Evolutionary conservation across 1,139 yeast genomes (phyloP).

Genomic region (Diutina neorugosa): DNA sequence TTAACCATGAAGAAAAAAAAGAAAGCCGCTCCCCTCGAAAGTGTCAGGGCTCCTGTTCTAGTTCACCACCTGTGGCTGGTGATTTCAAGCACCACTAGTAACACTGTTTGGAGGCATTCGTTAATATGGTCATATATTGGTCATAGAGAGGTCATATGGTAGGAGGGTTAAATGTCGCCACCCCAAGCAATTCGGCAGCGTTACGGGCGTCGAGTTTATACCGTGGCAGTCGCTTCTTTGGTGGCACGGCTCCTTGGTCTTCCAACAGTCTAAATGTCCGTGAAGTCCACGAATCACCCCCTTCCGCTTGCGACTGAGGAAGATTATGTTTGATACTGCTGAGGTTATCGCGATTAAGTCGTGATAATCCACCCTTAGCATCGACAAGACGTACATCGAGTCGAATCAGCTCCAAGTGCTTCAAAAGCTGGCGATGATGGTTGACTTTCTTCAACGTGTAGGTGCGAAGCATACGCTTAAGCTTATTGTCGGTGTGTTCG

Average conservation of each 20-base stretch:
- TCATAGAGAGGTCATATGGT: neutral
- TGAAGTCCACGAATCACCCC: slow-evolving; percentile 54
- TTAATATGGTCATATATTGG: too few species aligned
- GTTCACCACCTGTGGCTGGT: too few species aligned
- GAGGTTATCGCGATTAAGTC: slow-evolving; percentile 67
- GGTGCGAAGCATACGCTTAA: slow-evolving; percentile 43
- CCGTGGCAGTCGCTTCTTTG: slow-evolving; percentile 10
- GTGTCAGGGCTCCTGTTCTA: too few species aligned
- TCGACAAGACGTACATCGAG: slow-evolving; percentile 69
- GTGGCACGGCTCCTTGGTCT: slow-evolving; percentile 19
- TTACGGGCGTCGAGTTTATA: slow-evolving; percentile 56
- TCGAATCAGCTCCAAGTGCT: slow-evolving; percentile 64
- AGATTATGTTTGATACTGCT: slow-evolving; percentile 31
- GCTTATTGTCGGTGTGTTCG: slow-evolving; percentile 41
- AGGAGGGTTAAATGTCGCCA: slow-evolving; percentile 44
- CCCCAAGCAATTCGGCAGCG: slow-evolving; percentile 73
- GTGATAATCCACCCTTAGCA: slow-evolving; percentile 66
- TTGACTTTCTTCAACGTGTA: slow-evolving; percentile 67
- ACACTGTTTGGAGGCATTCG: too few species aligned
- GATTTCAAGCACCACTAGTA: too few species aligned
- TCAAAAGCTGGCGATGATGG: slow-evolving; percentile 71
- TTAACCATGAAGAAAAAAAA: too few species aligned
- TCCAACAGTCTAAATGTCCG: slow-evolving; percentile 49
- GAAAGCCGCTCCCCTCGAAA: too few species aligned
- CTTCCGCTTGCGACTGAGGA: slow-evolving; percentile 35